phyloP scores from a whole-genome alignment of 768 basidiomycete genomes.

The Suillus variegatus region DNA sequence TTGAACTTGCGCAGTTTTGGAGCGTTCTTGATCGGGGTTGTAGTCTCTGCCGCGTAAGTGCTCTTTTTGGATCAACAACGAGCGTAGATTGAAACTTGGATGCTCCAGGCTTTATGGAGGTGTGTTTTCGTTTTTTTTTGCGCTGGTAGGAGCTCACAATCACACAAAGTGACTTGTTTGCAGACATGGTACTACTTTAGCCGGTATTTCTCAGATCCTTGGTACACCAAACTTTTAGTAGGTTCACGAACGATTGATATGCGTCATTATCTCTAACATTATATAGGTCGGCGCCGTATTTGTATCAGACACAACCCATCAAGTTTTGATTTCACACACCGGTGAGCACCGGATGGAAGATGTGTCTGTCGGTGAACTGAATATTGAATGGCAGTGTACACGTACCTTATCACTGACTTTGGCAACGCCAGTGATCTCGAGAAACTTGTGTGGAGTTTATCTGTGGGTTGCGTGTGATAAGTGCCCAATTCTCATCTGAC shows the following conservation, averaged over 20 bases:
- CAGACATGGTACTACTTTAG: conserved; percentile 54
- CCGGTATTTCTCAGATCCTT: conserved; percentile 44
- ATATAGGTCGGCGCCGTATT: conserved; percentile 49
- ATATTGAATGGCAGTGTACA: conserved; percentile 37
- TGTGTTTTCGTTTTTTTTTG: conserved; percentile 17
- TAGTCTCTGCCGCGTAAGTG: conserved; percentile 46
- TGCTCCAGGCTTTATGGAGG: conserved; percentile 47
- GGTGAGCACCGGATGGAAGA: conserved; percentile 26
- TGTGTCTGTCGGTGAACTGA: background rate
- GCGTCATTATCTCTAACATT: background rate
- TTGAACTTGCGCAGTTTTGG: conserved; percentile 37
- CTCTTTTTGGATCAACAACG: background rate
- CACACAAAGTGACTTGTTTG: conserved; percentile 43
- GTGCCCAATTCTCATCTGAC: background rate
- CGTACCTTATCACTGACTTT: conserved; percentile 42
- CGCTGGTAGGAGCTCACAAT: background rate
- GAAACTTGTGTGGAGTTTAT: conserved; percentile 41
- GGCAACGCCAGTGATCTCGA: conserved; percentile 28
- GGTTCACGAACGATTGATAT: conserved; percentile 10
- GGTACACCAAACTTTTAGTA: conserved; percentile 44
- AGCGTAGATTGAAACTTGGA: background rate
- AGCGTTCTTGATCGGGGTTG: conserved; percentile 47
- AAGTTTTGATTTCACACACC: conserved; percentile 51
- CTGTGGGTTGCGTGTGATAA: background rate
- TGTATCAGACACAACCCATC: conserved; percentile 51